Evolutionary conservation across 2,329 filamentous ascomycete genomes (phyloP).

Genomic region (Colletotrichum brevisporum): DNA sequence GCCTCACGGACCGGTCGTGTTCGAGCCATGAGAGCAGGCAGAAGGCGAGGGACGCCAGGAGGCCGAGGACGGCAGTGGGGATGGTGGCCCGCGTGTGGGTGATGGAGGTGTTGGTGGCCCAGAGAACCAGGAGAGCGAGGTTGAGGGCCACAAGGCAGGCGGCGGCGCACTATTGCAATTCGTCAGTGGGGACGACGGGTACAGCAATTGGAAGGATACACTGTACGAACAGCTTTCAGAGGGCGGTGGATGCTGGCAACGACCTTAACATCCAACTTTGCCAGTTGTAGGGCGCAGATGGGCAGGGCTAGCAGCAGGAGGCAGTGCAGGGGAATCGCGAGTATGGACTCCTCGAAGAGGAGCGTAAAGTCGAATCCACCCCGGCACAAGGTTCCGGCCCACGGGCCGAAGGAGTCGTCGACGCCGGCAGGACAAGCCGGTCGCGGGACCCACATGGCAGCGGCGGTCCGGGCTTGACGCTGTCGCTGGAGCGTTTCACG

Average conservation of each 20-base stretch:
- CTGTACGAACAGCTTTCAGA: conserved; percentile 28
- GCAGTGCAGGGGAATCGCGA: conserved; percentile 41
- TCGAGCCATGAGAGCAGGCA: conserved; percentile 34
- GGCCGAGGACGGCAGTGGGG: conserved; percentile 16
- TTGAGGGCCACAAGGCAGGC: conserved; percentile 30
- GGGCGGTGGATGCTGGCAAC: conserved; percentile 24
- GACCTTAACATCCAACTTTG: conserved; percentile 31
- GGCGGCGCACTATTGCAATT: conserved; percentile 16
- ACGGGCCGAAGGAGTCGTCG: conserved; percentile 38
- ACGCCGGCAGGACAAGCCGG: conserved; percentile 30
- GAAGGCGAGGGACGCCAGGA: conserved; percentile 26
- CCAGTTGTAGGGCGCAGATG: conserved; percentile 24
- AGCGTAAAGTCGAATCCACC: conserved; percentile 49
- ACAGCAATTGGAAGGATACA: neutral
- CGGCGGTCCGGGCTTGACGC: neutral
- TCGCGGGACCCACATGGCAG: conserved; percentile 30
- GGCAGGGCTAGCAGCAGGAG: conserved; percentile 28
- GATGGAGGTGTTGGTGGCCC: conserved; percentile 7
- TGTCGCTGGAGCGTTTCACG: conserved; percentile 32
- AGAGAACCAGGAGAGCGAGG: conserved; percentile 28
- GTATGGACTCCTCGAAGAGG: conserved; percentile 47
- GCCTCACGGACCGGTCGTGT: conserved; percentile 37
- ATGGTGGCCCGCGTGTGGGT: conserved; percentile 28
- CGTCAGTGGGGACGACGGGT: conserved; percentile 8
- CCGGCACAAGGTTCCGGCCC: conserved; percentile 42